A percentile compares a stretch with the other conserved stretches of the same genome.
Evolutionary conservation across 2,329 filamentous ascomycete species (phyloP).

Genomic region (Magnaporthales sp.): DNA sequence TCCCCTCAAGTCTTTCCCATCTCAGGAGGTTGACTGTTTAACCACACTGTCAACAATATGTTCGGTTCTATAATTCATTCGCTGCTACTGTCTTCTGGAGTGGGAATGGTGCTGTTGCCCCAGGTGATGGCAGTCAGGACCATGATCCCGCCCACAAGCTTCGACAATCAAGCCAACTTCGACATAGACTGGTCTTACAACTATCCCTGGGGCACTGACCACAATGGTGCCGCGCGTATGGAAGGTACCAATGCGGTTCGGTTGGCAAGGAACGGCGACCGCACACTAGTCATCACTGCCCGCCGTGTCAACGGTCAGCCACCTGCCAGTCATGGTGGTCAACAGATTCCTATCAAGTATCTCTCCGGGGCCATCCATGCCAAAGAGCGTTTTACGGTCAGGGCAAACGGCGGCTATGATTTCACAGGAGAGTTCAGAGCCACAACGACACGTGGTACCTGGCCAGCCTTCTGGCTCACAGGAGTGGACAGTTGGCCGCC

Average conservation of each 20-base stretch:
- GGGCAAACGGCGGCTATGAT: slow-evolving; percentile 28
- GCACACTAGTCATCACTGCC: slow-evolving; percentile 34
- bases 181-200: slow-evolving; percentile 39
- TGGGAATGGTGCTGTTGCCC: not conserved
- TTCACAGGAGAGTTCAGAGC: slow-evolving; percentile 31
- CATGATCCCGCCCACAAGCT: slow-evolving; percentile 29
- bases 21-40: not conserved
- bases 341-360: slow-evolving; percentile 39
- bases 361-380: slow-evolving; percentile 36
- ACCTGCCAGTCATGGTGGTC: slow-evolving; percentile 25
- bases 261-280: slow-evolving; percentile 25
- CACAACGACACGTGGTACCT: slow-evolving; percentile 34
- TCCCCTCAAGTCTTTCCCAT: not conserved
- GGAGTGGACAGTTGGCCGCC: slow-evolving; percentile 47
- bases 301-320: slow-evolving; percentile 31
- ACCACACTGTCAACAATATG: not conserved
- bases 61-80: not conserved
- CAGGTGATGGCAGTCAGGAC: slow-evolving; percentile 18
- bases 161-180: slow-evolving; percentile 28
- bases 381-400: slow-evolving; percentile 29
- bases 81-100: not conserved
- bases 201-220: slow-evolving; percentile 49
- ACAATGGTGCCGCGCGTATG: slow-evolving; percentile 51
- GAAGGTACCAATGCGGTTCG: slow-evolving; percentile 29
- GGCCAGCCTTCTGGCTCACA: slow-evolving; percentile 53